Percentiles rank a stretch among this genome's conserved stretches.
Evolutionary conservation across 495 filamentous ascomycete genomes (phyloP).

Genomic region (Amniculicola lignicola): DNA sequence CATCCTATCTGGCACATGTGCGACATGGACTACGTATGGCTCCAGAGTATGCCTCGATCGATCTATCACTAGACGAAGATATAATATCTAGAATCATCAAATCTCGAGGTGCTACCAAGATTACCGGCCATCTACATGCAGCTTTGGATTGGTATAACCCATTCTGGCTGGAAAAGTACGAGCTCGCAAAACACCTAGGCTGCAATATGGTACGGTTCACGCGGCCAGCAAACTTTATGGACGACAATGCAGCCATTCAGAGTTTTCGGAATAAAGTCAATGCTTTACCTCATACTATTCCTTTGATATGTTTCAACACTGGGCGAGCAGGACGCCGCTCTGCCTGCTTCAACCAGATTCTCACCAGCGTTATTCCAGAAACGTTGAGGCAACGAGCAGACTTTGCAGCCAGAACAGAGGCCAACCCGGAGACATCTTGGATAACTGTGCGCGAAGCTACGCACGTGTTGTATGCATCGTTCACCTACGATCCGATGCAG

Average conservation of each 20-base stretch:
- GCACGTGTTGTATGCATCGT: slow-evolving; percentile 52
- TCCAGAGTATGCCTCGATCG: slow-evolving; percentile 69
- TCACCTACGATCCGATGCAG: slow-evolving; percentile 61
- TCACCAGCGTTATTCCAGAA: slow-evolving; percentile 64
- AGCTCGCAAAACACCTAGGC: slow-evolving; percentile 56
- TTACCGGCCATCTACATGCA: slow-evolving; percentile 61
- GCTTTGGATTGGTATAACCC: slow-evolving; percentile 60
- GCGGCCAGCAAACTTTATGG: slow-evolving; percentile 56
- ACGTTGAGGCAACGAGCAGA: slow-evolving; percentile 9
- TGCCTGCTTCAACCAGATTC: slow-evolving; percentile 62
- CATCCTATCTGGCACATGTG: slow-evolving; percentile 59
- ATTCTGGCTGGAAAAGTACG: slow-evolving; percentile 44
- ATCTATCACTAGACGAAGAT: slow-evolving; percentile 56
- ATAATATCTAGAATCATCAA: slow-evolving; percentile 53
- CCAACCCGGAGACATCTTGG: slow-evolving; percentile 42
- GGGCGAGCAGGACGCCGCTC: slow-evolving; percentile 65
- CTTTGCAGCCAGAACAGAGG: slow-evolving; percentile 37
- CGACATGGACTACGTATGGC: slow-evolving; percentile 68
- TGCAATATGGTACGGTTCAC: slow-evolving; percentile 70
- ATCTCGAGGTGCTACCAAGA: slow-evolving; percentile 63
- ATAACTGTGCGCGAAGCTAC: slow-evolving; percentile 58
- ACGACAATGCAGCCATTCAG: slow-evolving; percentile 57
- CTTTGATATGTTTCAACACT: slow-evolving; percentile 70
- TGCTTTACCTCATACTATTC: slow-evolving; percentile 44
- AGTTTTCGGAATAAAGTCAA: slow-evolving; percentile 53